Evolutionary conservation across 164 flowering plant genomes (phyloP).

Genomic region (Vitis labrusca): DNA sequence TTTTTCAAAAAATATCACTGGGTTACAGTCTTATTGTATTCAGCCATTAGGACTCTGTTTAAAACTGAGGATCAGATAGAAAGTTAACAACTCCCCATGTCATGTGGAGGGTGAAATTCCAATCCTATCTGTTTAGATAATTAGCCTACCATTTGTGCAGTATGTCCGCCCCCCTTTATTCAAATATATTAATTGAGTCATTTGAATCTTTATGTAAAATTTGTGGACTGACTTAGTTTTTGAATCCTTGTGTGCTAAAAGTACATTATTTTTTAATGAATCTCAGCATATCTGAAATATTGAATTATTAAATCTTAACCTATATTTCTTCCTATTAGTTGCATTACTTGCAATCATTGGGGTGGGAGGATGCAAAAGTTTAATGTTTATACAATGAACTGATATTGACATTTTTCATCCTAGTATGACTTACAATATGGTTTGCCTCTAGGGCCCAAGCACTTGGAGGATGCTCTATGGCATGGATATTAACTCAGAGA

Average conservation of each 20-base stretch:
- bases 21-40: no score
- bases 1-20: not conserved
- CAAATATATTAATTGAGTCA: not conserved
- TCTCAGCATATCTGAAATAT: not conserved
- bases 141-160: no score
- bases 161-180: not conserved
- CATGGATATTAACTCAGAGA: conserved; percentile 77
- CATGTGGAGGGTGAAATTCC: not conserved
- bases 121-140: no score
- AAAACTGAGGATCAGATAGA: not conserved
- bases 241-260: not conserved
- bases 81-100: not conserved
- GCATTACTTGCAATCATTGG: no score
- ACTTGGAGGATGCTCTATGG: conserved; percentile 97
- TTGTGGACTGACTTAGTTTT: not conserved
- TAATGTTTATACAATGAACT: no score
- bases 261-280: not conserved
- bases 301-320: not conserved
- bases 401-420: no score
- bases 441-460: conserved; percentile 58
- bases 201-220: not conserved
- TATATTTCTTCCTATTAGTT: not conserved
- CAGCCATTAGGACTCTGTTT: not conserved
- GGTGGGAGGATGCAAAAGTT: no score
- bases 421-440: not conserved